Conservation (phyloP, 2,329 filamentous ascomycete species). For the Stachybotrys chlorohalonatus region DNA sequence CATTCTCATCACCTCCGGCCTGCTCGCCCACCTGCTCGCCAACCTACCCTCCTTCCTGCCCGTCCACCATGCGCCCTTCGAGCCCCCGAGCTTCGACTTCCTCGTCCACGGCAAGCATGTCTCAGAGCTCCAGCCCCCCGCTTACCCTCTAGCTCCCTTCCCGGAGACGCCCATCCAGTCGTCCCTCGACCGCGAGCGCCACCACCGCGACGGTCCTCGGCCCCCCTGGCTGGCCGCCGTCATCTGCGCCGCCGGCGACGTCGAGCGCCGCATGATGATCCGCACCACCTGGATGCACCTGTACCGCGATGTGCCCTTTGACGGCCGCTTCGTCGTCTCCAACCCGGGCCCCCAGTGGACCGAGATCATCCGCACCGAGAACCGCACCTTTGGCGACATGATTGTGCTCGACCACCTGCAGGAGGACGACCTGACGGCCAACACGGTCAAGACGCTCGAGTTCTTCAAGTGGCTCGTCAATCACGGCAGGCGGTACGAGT, state of each 20-base stretch:
- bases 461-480: constrained; percentile 20
- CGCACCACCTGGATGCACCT: constrained; percentile 22
- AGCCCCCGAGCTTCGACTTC: neutral
- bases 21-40: neutral
- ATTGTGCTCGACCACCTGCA: constrained; percentile 21
- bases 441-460: constrained; percentile 23
- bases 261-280: constrained; percentile 19
- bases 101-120: neutral
- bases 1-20: neutral
- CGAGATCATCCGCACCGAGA: constrained; percentile 15
- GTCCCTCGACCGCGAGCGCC: neutral
- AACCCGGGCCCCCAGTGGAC: constrained; percentile 18
- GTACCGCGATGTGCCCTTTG: constrained; percentile 18
- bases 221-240: constrained; percentile 19
- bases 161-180: neutral
- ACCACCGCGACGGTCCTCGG: neutral
- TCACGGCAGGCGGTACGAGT: constrained; percentile 14
- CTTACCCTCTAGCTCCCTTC: neutral
- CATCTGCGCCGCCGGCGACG: constrained; percentile 17
- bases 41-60: neutral
- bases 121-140: neutral
- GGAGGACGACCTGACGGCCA: constrained; percentile 20
- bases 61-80: neutral
- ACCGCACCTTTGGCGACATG: constrained; percentile 22
- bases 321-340: constrained; percentile 19